Percentiles rank a stretch among this genome's conserved stretches.
Conservation (phyloP, 2,329 filamentous ascomycete genomes). For the Penicillium freii region DNA sequence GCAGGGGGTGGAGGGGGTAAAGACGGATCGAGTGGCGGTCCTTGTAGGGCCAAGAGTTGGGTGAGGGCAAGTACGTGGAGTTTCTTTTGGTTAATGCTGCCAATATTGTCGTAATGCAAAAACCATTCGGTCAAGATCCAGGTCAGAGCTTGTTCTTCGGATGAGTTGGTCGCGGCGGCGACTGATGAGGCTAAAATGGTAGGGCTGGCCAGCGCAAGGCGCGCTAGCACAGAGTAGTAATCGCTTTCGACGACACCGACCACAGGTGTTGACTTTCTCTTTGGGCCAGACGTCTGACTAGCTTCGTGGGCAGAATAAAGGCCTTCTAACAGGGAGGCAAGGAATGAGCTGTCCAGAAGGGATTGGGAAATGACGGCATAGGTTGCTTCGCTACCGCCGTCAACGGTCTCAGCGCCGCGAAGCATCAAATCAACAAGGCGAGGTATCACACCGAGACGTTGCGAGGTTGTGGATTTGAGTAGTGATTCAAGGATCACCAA, state of each 20-base stretch:
- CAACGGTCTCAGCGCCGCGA: conserved; percentile 60
- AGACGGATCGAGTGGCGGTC: conserved; percentile 31
- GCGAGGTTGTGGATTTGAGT: conserved; percentile 38
- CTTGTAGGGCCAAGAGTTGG: conserved; percentile 42
- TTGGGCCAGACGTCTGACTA: conserved; percentile 78
- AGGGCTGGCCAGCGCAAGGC: conserved; percentile 72
- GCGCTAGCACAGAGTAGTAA: conserved; percentile 79
- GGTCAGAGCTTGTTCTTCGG: conserved; percentile 36
- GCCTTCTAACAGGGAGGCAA: conserved; percentile 62
- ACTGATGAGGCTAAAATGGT: conserved; percentile 60
- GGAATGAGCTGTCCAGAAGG: conserved; percentile 62
- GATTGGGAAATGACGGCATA: conserved; percentile 64
- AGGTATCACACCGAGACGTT: conserved; percentile 42
- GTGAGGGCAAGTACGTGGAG: conserved; percentile 48
- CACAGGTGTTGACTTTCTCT: conserved; percentile 65
- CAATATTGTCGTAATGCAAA: conserved; percentile 49
- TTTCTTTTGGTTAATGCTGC: conserved; percentile 48
- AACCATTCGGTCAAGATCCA: conserved; percentile 52
- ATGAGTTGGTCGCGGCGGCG: conserved; percentile 34
- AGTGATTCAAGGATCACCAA: conserved; percentile 42
- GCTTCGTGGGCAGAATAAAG: conserved; percentile 69
- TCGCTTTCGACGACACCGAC: conserved; percentile 76
- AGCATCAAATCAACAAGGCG: conserved; percentile 63
- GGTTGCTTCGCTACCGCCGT: conserved; percentile 55
- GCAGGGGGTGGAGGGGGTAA: conserved; percentile 29